Evolutionary conservation across 148 eudicot species (phyloP).

Genomic region (Vaccinium myrtillus): DNA sequence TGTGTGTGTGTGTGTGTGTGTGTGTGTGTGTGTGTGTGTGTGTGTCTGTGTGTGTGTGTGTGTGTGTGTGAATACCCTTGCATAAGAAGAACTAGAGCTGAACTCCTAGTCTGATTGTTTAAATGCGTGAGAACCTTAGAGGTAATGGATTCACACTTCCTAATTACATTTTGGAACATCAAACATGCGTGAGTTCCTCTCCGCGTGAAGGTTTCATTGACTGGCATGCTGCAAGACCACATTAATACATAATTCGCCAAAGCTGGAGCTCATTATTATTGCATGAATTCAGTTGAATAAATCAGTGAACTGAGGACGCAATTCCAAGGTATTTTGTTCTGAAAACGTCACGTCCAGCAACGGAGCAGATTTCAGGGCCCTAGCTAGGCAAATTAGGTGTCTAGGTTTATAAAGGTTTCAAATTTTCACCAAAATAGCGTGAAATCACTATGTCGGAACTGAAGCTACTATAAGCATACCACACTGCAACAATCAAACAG

Average conservation of each 20-base stretch:
- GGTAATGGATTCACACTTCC: neutral
- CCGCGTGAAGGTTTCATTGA: neutral
- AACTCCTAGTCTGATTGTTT: neutral
- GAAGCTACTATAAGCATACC: constrained; percentile 7
- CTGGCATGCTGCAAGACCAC: neutral
- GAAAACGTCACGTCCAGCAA: neutral
- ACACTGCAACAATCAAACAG: constrained; percentile 9
- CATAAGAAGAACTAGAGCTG: neutral
- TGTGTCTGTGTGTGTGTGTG: too few species aligned
- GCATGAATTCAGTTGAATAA: neutral
- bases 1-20: neutral
- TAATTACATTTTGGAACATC: neutral
- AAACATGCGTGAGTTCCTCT: neutral
- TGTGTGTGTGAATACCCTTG: neutral
- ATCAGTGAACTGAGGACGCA: neutral
- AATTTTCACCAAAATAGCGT: neutral
- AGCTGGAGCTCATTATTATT: neutral
- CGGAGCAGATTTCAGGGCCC: neutral
- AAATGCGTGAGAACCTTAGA: neutral
- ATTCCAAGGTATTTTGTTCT: neutral
- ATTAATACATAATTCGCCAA: neutral
- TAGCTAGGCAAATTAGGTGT: neutral
- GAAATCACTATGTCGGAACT: neutral
- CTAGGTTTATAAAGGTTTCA: neutral
- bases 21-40: too few species aligned